Evolutionary conservation across 345 rosid species (phyloP).

Genomic region (Euclidium syriacum): DNA sequence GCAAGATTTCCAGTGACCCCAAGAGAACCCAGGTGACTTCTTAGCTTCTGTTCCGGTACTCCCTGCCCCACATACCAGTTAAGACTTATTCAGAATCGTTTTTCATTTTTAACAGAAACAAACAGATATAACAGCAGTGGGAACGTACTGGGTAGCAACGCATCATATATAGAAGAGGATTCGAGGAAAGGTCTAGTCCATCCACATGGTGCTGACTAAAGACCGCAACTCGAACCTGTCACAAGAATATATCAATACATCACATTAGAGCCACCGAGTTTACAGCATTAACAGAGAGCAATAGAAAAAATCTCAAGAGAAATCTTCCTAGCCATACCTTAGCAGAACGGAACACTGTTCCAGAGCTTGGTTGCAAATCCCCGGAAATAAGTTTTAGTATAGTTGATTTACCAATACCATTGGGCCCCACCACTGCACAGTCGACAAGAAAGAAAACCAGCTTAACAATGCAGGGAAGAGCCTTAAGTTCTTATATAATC

Average conservation of each 20-base stretch:
- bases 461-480: conserved; percentile 1
- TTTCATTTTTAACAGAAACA: neutral
- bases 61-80: conserved; percentile 47
- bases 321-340: conserved; percentile 51
- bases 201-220: conserved; percentile 99
- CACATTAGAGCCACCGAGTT: neutral
- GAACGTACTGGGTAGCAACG: conserved; percentile 90
- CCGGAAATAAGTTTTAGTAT: conserved; percentile 95
- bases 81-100: neutral
- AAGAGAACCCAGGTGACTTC: conserved; percentile 90
- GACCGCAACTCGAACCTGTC: conserved; percentile 96
- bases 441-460: conserved; percentile 17
- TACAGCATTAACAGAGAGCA: neutral
- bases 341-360: conserved; percentile 96
- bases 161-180: conserved; percentile 98
- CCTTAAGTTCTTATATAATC: conserved; percentile 2
- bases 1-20: conserved; percentile 99
- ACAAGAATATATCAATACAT: conserved; percentile 21
- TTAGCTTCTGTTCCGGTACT: conserved; percentile 93
- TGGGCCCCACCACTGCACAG: conserved; percentile 96
- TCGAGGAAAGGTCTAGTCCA: conserved; percentile 89
- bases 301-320: neutral
- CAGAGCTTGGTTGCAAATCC: conserved; percentile 93
- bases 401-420: conserved; percentile 98
- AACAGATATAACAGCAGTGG: neutral